phyloP scores from a whole-genome alignment of 495 filamentous ascomycete genomes.

The Penicillium crystallinum region DNA sequence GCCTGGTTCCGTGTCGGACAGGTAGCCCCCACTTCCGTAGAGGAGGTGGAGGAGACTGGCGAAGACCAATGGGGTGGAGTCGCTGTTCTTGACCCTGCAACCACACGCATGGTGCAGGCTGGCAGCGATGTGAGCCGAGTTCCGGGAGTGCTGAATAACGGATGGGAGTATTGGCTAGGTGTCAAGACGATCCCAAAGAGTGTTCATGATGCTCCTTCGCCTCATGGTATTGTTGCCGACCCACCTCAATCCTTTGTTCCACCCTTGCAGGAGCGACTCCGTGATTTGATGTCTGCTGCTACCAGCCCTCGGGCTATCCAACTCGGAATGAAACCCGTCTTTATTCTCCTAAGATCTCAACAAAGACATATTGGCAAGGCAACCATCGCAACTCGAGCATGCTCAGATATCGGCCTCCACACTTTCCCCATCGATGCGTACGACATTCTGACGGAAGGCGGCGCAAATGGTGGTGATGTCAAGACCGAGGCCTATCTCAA shows the following conservation, averaged over 20 bases:
- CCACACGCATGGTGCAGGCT: conserved; percentile 81
- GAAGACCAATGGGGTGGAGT: conserved; percentile 78
- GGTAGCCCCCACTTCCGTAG: conserved; percentile 52
- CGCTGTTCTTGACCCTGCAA: conserved; percentile 73
- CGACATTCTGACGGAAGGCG: conserved; percentile 86
- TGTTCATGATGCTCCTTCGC: conserved; percentile 27
- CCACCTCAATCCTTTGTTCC: conserved; percentile 51
- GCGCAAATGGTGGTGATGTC: conserved; percentile 78
- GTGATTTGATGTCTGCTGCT: conserved; percentile 82
- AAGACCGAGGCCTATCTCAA: conserved; percentile 89
- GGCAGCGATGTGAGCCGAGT: conserved; percentile 75
- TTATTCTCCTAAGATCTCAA: conserved; percentile 80
- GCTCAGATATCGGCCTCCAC: conserved; percentile 83
- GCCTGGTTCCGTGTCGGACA: conserved; percentile 88
- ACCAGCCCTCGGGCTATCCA: conserved; percentile 84
- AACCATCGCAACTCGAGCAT: conserved; percentile 67
- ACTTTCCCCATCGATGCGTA: conserved; percentile 86
- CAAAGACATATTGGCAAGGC: conserved; percentile 90
- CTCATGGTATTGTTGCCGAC: conserved; percentile 43
- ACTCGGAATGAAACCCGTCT: conserved; percentile 78
- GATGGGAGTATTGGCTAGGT: conserved; percentile 84
- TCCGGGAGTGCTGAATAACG: conserved; percentile 64
- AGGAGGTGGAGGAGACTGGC: conserved; percentile 52
- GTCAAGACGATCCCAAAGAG: conserved; percentile 53
- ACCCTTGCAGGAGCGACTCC: conserved; percentile 65